Percentiles rank a stretch among this genome's conserved stretches.
Evolutionary conservation across 2,329 filamentous ascomycete species (phyloP).

Genomic region (Diaporthe australafricana): DNA sequence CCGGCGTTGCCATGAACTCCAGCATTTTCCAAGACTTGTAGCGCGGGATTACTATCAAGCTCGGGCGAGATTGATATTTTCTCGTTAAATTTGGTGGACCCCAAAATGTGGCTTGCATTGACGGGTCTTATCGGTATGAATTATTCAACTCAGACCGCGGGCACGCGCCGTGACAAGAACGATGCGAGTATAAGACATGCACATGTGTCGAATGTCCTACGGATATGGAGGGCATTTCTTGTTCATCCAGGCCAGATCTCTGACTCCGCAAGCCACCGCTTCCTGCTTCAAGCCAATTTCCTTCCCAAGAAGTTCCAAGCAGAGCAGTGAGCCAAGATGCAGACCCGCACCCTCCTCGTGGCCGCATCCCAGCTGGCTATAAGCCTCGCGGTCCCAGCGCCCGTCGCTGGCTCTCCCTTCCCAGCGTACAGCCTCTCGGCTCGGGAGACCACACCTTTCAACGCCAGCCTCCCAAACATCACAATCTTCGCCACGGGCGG

Average conservation of each 20-base stretch:
- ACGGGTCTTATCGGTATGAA: slow-evolving; percentile 5
- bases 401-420: neutral
- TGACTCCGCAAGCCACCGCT: neutral
- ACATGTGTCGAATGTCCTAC: neutral
- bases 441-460: slow-evolving; percentile 23
- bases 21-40: neutral
- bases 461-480: slow-evolving; percentile 59
- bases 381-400: slow-evolving; percentile 9
- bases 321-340: slow-evolving; percentile 13
- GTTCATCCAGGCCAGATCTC: neutral
- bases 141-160: neutral
- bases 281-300: neutral
- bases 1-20: neutral
- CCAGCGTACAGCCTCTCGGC: slow-evolving; percentile 4
- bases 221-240: neutral
- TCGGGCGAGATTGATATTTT: neutral
- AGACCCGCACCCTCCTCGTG: neutral
- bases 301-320: neutral
- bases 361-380: slow-evolving; percentile 14
- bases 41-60: neutral
- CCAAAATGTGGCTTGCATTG: neutral
- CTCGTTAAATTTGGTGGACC: neutral
- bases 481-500: slow-evolving; percentile 69
- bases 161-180: neutral
- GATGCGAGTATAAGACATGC: neutral